These are phyloP conservation scores for Aspergillus cejpii DNA, from an alignment of 2,329 filamentous ascomycete genomes.

Conservation along the genomic window DNA sequence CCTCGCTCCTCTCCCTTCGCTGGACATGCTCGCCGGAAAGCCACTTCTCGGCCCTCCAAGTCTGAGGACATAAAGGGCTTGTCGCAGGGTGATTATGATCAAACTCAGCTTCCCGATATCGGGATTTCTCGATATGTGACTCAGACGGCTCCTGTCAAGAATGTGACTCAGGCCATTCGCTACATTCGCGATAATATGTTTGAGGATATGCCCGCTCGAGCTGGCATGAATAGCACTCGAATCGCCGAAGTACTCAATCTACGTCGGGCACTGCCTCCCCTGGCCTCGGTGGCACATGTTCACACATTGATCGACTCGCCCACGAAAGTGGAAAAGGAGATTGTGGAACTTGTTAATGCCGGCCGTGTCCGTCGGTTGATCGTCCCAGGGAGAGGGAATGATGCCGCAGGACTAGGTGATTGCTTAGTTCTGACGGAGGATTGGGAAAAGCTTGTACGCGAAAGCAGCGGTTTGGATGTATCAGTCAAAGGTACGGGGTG, in stretches of 20 bases:
- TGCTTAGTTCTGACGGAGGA: constrained; percentile 51
- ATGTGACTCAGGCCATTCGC: constrained; percentile 49
- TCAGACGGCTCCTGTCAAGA: constrained; percentile 41
- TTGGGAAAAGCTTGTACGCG: constrained; percentile 44
- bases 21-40: constrained; percentile 38
- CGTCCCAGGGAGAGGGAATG: constrained; percentile 52
- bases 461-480: constrained; percentile 30
- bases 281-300: constrained; percentile 55
- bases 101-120: constrained; percentile 46
- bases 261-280: constrained; percentile 49
- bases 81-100: constrained; percentile 21
- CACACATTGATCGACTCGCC: constrained; percentile 52
- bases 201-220: constrained; percentile 48
- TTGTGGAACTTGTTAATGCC: constrained; percentile 47
- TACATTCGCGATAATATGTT: constrained; percentile 52
- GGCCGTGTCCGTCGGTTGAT: constrained; percentile 50
- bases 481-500: constrained; percentile 30
- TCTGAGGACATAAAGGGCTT: constrained; percentile 15
- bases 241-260: constrained; percentile 56
- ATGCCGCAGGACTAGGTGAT: constrained; percentile 52
- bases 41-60: constrained; percentile 22
- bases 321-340: constrained; percentile 55
- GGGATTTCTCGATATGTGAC: constrained; percentile 47
- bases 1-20: constrained; percentile 39
- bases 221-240: constrained; percentile 57